phyloP scores from a whole-genome alignment of 2,329 filamentous ascomycete species.

The Fusarium sp. region DNA sequence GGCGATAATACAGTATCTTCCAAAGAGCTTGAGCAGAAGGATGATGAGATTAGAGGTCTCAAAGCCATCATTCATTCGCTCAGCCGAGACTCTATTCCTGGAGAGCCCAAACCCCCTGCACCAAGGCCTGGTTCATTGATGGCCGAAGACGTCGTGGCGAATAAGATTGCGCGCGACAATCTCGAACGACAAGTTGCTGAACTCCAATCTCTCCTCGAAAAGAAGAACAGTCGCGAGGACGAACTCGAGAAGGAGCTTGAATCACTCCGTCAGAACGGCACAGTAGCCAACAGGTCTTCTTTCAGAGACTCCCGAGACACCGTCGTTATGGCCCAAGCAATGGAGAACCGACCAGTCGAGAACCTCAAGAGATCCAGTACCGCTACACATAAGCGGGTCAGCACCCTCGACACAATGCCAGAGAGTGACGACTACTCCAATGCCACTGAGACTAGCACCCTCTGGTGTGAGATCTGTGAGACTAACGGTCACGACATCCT shows the following conservation, averaged over 20 bases:
- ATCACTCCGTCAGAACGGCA: constrained; percentile 64
- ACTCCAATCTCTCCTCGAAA: constrained; percentile 77
- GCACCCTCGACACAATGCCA: constrained; percentile 74
- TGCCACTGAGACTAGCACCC: constrained; percentile 76
- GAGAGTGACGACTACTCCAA: constrained; percentile 78
- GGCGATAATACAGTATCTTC: constrained; percentile 62
- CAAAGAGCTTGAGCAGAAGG: constrained; percentile 90
- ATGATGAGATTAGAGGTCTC: constrained; percentile 95
- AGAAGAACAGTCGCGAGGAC: constrained; percentile 79
- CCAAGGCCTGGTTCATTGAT: constrained; percentile 52
- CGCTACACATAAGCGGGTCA: constrained; percentile 60
- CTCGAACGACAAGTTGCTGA: constrained; percentile 85
- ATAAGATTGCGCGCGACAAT: constrained; percentile 64
- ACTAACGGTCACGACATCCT: constrained; percentile 92
- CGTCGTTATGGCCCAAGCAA: constrained; percentile 66
- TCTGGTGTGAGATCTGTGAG: constrained; percentile 98
- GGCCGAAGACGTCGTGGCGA: constrained; percentile 47
- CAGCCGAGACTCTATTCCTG: constrained; percentile 76
- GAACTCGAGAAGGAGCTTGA: constrained; percentile 88
- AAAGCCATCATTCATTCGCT: constrained; percentile 98
- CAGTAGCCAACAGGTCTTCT: constrained; percentile 63
- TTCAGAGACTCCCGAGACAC: constrained; percentile 75
- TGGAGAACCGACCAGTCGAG: constrained; percentile 60
- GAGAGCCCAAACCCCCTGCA: constrained; percentile 49
- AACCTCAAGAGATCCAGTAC: constrained; percentile 64